A percentile compares a stretch with the other conserved stretches of the same genome.
These are phyloP conservation scores for Pleurotus sapidus DNA, from an alignment of 768 basidiomycete genomes.

Conservation along the genomic window DNA sequence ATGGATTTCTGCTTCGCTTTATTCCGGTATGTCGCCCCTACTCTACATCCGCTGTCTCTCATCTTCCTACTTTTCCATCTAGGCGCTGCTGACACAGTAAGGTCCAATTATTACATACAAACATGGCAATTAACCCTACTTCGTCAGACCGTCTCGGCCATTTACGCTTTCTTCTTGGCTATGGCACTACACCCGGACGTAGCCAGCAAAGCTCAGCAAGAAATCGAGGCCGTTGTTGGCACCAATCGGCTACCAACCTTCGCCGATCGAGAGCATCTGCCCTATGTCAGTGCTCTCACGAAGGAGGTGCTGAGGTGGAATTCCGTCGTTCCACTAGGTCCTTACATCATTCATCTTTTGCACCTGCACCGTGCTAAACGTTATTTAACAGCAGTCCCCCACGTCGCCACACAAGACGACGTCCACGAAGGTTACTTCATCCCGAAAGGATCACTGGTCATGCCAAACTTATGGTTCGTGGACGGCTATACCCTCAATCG, in stretches of 20 bases:
- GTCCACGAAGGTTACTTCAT: conserved; percentile 61
- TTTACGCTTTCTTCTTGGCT: conserved; percentile 61
- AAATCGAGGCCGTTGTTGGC: conserved; percentile 60
- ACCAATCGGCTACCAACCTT: conserved; percentile 58
- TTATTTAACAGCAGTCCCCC: conserved; percentile 40
- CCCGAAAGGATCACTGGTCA: conserved; percentile 53
- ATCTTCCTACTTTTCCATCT: conserved; percentile 2
- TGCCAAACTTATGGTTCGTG: conserved; percentile 48
- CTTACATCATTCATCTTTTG: background rate
- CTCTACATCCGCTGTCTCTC: background rate
- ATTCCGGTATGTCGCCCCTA: conserved; percentile 37
- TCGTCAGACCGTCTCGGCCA: conserved; percentile 55
- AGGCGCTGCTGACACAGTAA: conserved; percentile 61
- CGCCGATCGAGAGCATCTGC: conserved; percentile 53
- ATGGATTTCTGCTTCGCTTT: conserved; percentile 61
- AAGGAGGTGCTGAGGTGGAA: conserved; percentile 60
- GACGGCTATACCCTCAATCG: background rate
- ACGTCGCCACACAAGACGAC: conserved; percentile 58
- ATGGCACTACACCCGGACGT: conserved; percentile 56
- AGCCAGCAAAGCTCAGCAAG: conserved; percentile 56
- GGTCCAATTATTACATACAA: background rate
- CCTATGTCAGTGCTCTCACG: conserved; percentile 57
- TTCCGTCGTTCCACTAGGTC: conserved; percentile 42
- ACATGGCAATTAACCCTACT: no score
- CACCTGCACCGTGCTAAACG: no score